Evolutionary conservation across 78 protist genomes (phyloP).

Genomic region (Capsaspora owczarzaki): DNA sequence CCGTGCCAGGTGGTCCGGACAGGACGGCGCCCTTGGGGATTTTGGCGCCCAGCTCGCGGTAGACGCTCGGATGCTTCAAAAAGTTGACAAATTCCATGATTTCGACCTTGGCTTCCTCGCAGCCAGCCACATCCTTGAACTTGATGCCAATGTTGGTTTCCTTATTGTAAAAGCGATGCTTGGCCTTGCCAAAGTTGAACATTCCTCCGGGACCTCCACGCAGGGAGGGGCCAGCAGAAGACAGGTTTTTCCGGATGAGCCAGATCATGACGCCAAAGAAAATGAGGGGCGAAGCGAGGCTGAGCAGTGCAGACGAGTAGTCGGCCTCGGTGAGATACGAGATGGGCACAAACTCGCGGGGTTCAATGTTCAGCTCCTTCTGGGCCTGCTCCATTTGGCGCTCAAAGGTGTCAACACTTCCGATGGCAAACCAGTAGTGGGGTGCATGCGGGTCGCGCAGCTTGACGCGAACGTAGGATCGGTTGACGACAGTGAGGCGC

Average conservation of each 20-base stretch:
- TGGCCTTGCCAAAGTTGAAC: conserved; percentile 23
- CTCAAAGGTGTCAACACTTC: conserved; percentile 34
- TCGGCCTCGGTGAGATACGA: neutral
- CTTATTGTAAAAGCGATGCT: conserved; percentile 22
- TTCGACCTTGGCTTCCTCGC: conserved; percentile 83
- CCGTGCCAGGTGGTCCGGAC: conserved; percentile 96
- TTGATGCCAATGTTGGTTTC: conserved; percentile 18
- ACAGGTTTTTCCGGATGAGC: neutral
- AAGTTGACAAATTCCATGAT: conserved; percentile 89
- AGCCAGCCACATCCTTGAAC: conserved; percentile 82
- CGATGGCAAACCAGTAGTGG: conserved; percentile 11
- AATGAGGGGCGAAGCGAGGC: conserved; percentile 29
- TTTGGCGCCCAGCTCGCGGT: conserved; percentile 75
- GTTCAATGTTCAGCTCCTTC: conserved; percentile 17
- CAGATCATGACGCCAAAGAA: conserved; percentile 20
- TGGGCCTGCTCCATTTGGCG: conserved; percentile 34
- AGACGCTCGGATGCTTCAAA: conserved; percentile 80
- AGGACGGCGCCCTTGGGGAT: conserved; percentile 86
- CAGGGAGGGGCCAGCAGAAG: neutral
- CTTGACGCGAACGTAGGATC: neutral
- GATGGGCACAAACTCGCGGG: conserved; percentile 22
- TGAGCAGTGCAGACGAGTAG: neutral
- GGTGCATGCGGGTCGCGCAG: neutral
- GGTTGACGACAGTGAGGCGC: conserved; percentile 14
- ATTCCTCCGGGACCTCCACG: conserved; percentile 2